Base-by-base conservation (phyloP, 78 protist species). In the Dictyostelium capitatum region DNA sequence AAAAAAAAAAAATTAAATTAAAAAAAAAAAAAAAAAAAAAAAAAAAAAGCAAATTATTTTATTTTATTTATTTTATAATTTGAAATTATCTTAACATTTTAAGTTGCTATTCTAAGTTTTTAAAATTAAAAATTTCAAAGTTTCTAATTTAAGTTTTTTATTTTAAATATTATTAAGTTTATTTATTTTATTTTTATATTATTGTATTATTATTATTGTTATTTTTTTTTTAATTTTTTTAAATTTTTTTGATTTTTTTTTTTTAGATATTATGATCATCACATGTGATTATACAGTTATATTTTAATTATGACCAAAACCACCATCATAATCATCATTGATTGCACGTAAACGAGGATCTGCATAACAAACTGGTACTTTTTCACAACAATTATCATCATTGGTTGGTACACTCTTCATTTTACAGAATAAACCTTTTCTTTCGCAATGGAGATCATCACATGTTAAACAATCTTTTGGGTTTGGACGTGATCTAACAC, bases 311-410 rank as follows among this genome's bases (percentile, higher is more conserved):
- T 23, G 23, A 59, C 69, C 69, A 59, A 23, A 20, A 9, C 69
- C 69, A 59, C 69, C 69, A 59, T 59, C 2, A n/a, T n/a, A n/a
- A n/a, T n/a, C n/a, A n/a, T n/a, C n/a, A n/a, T n/a, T n/a, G 43
- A 37, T 37, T 37, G 43, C 43, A 37, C 43, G 43, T 25, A 25
- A 62, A 25, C n/a, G 28, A n/a, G 70, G 70, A 62, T 62, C 41
- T 0, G 70, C 28, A 32, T 67, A 67, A 32, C 75, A 67, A 7
- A 67, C 48, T 67, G 75, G 75, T 6, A 67, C 75, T 67, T 17
- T 67, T 67, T 67, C 75, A 67, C 75, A 67, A 17, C 75, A 67
- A 67, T 67, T n/a, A 6, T 67, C 75, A 30, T 17, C 32, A 17
- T 67, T 23, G 30, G 30, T 32, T 67, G 75, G 75, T 67, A 67